Evolutionary conservation across 1,284 basidiomycete species (phyloP).

Genomic region (Naganishia sp.): DNA sequence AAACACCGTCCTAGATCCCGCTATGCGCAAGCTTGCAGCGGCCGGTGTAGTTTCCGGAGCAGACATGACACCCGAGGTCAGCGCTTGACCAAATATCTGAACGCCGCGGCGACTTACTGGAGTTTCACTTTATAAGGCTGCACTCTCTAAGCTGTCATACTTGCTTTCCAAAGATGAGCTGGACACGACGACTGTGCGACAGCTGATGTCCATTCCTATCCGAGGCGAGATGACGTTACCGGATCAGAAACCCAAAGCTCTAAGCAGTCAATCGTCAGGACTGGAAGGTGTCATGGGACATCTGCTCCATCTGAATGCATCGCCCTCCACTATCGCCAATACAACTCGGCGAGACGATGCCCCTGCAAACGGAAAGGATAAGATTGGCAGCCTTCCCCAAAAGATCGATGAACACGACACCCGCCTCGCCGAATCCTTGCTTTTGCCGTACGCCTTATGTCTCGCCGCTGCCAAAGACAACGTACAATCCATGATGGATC

Average conservation of each 20-base stretch:
- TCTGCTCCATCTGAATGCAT: conserved; percentile 64
- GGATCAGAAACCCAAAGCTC: conserved; percentile 41
- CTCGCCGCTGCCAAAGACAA: conserved; percentile 73
- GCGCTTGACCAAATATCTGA: conserved; percentile 19
- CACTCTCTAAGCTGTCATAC: conserved; percentile 81
- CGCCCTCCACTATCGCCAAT: conserved; percentile 43
- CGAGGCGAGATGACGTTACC: conserved; percentile 80
- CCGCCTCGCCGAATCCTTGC: conserved; percentile 64
- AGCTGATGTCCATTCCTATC: conserved; percentile 74
- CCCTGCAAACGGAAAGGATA: neutral
- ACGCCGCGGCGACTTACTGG: neutral
- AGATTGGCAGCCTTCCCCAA: conserved; percentile 68
- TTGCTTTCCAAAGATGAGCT: conserved; percentile 79
- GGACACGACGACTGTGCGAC: conserved; percentile 66
- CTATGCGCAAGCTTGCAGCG: conserved; percentile 62
- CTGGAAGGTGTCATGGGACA: conserved; percentile 67
- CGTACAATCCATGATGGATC: conserved; percentile 61
- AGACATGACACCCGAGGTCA: conserved; percentile 92
- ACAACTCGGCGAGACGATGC: conserved; percentile 7
- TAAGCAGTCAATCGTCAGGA: conserved; percentile 56
- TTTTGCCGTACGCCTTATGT: conserved; percentile 73
- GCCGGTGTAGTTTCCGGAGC: conserved; percentile 75
- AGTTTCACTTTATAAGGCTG: conserved; percentile 62
- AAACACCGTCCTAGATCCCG: conserved; percentile 65
- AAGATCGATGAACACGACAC: conserved; percentile 72